Evolutionary conservation across 306 rosid species (phyloP), one percentile per base, ranked within the genome.

Genomic region (Mucuna pruriens): DNA sequence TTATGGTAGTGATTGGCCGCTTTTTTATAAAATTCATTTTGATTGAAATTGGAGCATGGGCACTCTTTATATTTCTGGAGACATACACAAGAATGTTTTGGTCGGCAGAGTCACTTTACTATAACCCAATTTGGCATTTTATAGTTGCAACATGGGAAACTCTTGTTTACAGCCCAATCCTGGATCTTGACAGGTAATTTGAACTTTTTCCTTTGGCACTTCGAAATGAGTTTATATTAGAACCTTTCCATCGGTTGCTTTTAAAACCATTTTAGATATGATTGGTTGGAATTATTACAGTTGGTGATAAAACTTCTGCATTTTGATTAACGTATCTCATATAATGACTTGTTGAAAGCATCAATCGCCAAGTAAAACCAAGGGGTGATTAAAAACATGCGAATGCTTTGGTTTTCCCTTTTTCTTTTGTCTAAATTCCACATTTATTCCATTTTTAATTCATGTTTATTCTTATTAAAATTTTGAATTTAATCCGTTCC

Each of bases 1-100:
- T 85, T 70, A 91, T 93, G 98, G 98, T 95, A 51, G 97, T 89
- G 46, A 86, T 95, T 54, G 98, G 99, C 57, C 93, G 99, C 80
- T 93, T 95, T 75, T 65, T 95, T 64, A 75, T 93, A 63, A 93
- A 93, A 85, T 93, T 91, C 83, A 65, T 93, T 55, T 81, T 95
- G 88, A 77, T 95, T 20, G 98, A 95, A 88, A 85, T 95, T 40
- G 98, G 94, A 79, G 98, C 94, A 8, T 95, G 99, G 99, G 58
- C 88, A 44, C 95, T 95, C 81, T 95, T 95, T 60, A 89, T 95
- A 86, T 95, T 95, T 85, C 85, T 95, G 82, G 98, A 95, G 91
- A 95, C 94, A 31, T 93, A 95, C 86, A 93, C 99, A 6, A 90
- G 97, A 85, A 90, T 95, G 96, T 95, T 95, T 79, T 95, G 99